Conservation (phyloP, 345 rosid species). For the Noccaea caerulescens region DNA sequence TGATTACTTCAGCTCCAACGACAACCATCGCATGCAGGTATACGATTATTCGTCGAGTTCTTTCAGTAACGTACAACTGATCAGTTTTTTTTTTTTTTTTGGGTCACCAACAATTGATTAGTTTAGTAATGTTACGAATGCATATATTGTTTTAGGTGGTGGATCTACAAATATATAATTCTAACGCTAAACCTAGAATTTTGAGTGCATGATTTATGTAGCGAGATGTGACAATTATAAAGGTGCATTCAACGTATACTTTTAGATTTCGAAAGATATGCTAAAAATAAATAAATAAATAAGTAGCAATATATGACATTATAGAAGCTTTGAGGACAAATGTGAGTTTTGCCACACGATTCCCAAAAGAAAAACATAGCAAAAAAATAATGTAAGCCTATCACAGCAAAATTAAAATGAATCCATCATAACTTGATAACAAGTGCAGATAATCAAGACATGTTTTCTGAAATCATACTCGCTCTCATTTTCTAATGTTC, state of each 20-base stretch:
- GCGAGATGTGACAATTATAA: background rate
- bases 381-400: background rate
- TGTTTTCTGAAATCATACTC: slow-evolving; percentile 10
- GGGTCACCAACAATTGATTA: background rate
- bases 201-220: background rate
- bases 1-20: no score
- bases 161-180: background rate
- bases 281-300: background rate
- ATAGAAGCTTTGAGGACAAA: background rate
- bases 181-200: background rate
- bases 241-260: background rate
- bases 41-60: background rate
- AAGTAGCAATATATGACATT: background rate
- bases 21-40: no score
- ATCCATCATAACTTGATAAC: background rate
- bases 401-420: background rate
- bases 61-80: background rate
- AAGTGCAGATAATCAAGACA: slow-evolving; percentile 25
- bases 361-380: background rate
- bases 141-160: background rate
- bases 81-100: no score
- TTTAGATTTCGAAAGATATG: background rate
- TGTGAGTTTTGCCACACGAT: background rate
- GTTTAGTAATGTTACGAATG: background rate
- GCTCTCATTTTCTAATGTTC: slow-evolving; percentile 16